Conservation (phyloP, 441 rosid species). For the Arabidopsis lyrata region DNA sequence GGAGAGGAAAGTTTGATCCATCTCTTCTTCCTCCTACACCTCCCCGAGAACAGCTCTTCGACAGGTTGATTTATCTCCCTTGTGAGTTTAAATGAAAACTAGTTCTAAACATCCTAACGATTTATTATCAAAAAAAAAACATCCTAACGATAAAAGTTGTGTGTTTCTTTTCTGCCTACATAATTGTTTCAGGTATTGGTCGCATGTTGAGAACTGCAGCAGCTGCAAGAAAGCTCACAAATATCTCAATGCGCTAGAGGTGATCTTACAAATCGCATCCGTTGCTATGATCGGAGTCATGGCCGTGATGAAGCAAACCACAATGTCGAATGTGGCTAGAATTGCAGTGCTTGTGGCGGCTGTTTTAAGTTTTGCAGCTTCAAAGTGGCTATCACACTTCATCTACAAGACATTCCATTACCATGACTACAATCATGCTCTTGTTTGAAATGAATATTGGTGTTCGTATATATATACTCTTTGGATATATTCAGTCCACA, state of each 20-base stretch:
- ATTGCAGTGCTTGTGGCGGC: slow-evolving; percentile 55
- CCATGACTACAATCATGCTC: slow-evolving; percentile 90
- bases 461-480: neutral
- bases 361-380: slow-evolving; percentile 69
- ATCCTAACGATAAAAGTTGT: neutral
- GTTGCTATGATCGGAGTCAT: slow-evolving; percentile 63
- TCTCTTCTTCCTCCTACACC: slow-evolving; percentile 82
- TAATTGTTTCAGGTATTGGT: slow-evolving; percentile 68
- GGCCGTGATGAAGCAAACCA: slow-evolving; percentile 59
- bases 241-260: slow-evolving; percentile 65
- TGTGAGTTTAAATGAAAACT: neutral
- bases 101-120: neutral
- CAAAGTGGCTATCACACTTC: slow-evolving; percentile 81
- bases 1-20: slow-evolving; percentile 76
- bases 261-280: slow-evolving; percentile 63
- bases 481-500: neutral
- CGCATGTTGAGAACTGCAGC: slow-evolving; percentile 84
- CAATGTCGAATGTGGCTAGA: slow-evolving; percentile 56
- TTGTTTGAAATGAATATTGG: slow-evolving; percentile 48
- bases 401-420: slow-evolving; percentile 73
- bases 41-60: slow-evolving; percentile 82
- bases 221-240: slow-evolving; percentile 78
- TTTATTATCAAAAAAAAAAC: too few relatives aligned
- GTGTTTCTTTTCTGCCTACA: slow-evolving; percentile 25
- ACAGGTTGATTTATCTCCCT: slow-evolving; percentile 56